These are phyloP conservation scores for Tremellales sp. DNA, from an alignment of 1,284 basidiomycete species.

Conservation along the genomic window DNA sequence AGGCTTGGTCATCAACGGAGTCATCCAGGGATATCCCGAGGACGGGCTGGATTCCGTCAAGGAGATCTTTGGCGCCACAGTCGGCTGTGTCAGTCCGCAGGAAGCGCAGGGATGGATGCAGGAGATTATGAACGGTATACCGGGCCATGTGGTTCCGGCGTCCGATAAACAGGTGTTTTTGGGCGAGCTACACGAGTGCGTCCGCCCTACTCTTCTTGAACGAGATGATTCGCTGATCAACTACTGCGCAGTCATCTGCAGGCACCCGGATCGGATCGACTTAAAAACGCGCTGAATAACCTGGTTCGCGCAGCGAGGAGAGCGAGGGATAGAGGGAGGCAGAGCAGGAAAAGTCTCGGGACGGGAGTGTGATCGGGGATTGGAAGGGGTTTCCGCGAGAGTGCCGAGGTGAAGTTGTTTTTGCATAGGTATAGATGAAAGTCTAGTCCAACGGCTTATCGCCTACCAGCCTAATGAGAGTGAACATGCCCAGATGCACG, in stretches of 20 bases:
- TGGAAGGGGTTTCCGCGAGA: too few species aligned
- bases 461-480: too few species aligned
- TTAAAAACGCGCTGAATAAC: conserved; percentile 30
- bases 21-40: conserved; percentile 83
- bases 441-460: too few species aligned
- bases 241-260: conserved; percentile 14
- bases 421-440: too few species aligned
- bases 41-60: conserved; percentile 72
- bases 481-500: too few species aligned
- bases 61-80: conserved; percentile 69
- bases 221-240: background rate
- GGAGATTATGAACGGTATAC: conserved; percentile 66
- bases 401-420: too few species aligned
- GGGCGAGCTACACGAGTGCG: conserved; percentile 66
- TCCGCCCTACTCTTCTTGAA: conserved; percentile 13
- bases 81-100: conserved; percentile 59
- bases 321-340: conserved; percentile 32
- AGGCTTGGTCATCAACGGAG: conserved; percentile 67
- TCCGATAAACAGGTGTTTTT: conserved; percentile 73
- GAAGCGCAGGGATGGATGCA: conserved; percentile 71
- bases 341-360: conserved; percentile 19
- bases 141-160: conserved; percentile 59
- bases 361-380: too few species aligned
- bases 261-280: conserved; percentile 19
- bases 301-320: conserved; percentile 38